phyloP scores from a whole-genome alignment of 768 basidiomycete species.

The Pleurotus ostreatus region DNA sequence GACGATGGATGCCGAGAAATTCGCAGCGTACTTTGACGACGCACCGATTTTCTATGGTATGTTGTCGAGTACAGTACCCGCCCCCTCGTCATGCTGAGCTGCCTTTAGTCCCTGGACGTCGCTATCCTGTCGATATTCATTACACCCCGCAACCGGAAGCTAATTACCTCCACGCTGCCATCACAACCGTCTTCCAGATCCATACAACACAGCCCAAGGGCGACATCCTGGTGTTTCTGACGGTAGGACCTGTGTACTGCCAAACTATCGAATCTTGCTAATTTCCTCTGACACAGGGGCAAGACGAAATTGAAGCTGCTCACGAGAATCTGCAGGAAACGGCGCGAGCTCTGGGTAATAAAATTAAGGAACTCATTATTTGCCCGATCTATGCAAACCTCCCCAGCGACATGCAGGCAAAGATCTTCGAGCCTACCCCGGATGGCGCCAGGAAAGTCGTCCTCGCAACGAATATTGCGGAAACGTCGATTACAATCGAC shows the following conservation, averaged over 20 bases:
- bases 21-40: slow-evolving; percentile 94
- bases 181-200: slow-evolving; percentile 98
- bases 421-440: slow-evolving; percentile 99
- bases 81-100: slow-evolving; percentile 10
- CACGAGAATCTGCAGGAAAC: slow-evolving; percentile 97
- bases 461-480: slow-evolving; percentile 98
- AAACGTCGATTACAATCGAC: slow-evolving; percentile 98
- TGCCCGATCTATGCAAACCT: slow-evolving; percentile 99
- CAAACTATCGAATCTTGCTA: not conserved
- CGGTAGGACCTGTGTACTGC: slow-evolving; percentile 45
- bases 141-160: slow-evolving; percentile 99
- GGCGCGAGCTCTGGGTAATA: slow-evolving; percentile 90
- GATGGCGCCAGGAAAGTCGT: slow-evolving; percentile 97
- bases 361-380: slow-evolving; percentile 89
- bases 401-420: slow-evolving; percentile 99
- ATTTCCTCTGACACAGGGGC: slow-evolving; percentile 54
- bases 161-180: slow-evolving; percentile 97
- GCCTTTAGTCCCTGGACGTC: slow-evolving; percentile 83
- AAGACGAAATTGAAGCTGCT: slow-evolving; percentile 98
- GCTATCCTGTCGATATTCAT: slow-evolving; percentile 96
- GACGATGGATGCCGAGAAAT: slow-evolving; percentile 97
- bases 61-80: slow-evolving; percentile 17
- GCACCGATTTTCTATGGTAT: slow-evolving; percentile 92
- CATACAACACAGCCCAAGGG: slow-evolving; percentile 98
- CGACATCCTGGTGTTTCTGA: slow-evolving; percentile 96